Percentiles rank a stretch among this genome's conserved stretches.
phyloP scores from a whole-genome alignment of 768 basidiomycete species.

The Tylopilus subfusipes region DNA sequence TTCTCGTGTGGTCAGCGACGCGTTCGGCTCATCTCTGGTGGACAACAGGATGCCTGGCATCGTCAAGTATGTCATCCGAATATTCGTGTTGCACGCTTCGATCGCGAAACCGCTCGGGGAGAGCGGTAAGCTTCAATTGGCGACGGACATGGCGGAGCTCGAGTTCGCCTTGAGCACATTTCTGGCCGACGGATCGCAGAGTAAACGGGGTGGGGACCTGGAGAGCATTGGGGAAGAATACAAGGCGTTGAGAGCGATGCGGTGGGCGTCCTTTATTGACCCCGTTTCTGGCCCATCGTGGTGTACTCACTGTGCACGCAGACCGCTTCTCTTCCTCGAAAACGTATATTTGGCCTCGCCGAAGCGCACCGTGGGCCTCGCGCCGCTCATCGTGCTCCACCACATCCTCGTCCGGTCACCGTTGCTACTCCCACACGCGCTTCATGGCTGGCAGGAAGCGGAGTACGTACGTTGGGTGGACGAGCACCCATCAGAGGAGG shows the following conservation, averaged over 20 bases:
- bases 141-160: slow-evolving; percentile 93
- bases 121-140: slow-evolving; percentile 88
- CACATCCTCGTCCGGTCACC: slow-evolving; percentile 89
- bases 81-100: slow-evolving; percentile 91
- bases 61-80: slow-evolving; percentile 75
- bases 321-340: slow-evolving; percentile 88
- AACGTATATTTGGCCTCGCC: slow-evolving; percentile 64
- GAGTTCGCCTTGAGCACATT: slow-evolving; percentile 90
- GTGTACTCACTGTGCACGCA: slow-evolving; percentile 27
- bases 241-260: slow-evolving; percentile 75
- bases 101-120: slow-evolving; percentile 91
- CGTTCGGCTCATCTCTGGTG: neutral
- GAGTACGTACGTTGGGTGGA: slow-evolving; percentile 97
- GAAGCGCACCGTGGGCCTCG: slow-evolving; percentile 69
- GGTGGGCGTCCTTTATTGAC: slow-evolving; percentile 45
- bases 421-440: slow-evolving; percentile 77
- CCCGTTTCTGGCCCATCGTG: neutral
- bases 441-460: slow-evolving; percentile 92
- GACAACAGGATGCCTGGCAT: slow-evolving; percentile 56
- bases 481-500: slow-evolving; percentile 81
- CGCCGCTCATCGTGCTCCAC: slow-evolving; percentile 85
- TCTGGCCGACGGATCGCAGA: slow-evolving; percentile 53
- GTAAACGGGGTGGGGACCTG: slow-evolving; percentile 61
- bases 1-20: neutral
- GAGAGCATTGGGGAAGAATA: slow-evolving; percentile 87